phyloP scores from a whole-genome alignment of 192 early-diverging fungal genomes.

The Coemansia sp. region DNA sequence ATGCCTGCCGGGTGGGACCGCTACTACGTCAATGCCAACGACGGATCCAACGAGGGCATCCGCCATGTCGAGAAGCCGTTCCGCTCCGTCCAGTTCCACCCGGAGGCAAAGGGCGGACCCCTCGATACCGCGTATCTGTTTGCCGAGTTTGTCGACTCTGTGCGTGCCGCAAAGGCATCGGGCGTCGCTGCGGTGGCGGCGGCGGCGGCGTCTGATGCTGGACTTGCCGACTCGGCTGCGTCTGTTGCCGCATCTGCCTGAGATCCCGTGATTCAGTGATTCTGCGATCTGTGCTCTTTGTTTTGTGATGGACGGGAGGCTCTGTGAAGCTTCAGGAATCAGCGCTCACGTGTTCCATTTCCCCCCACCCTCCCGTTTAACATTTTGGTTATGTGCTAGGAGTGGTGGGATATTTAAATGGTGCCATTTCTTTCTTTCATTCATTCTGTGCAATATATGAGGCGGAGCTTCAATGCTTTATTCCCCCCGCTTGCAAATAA shows the following conservation, averaged over 20 bases:
- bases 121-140: conserved; percentile 91
- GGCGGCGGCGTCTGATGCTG: not conserved
- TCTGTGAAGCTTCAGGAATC: no score
- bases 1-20: conserved; percentile 74
- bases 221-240: not conserved
- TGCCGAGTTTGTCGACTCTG: conserved; percentile 70
- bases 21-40: conserved; percentile 94
- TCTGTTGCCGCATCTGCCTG: conserved; percentile 2
- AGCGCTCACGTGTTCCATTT: no score
- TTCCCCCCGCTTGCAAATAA: no score
- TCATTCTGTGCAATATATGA: no score
- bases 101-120: conserved; percentile 92
- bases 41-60: conserved; percentile 94
- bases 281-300: no score
- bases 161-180: conserved; percentile 54
- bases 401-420: no score
- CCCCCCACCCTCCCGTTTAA: no score
- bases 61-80: conserved; percentile 71
- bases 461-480: no score
- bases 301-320: no score
- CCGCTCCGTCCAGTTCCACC: conserved; percentile 91
- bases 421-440: no score
- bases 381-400: no score
- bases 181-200: not conserved
- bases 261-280: no score